A percentile compares a stretch with the other conserved stretches of the same genome.
These are phyloP conservation scores for Misopates orontium DNA, from an alignment of 257 asterid genomes.

Conservation along the genomic window DNA sequence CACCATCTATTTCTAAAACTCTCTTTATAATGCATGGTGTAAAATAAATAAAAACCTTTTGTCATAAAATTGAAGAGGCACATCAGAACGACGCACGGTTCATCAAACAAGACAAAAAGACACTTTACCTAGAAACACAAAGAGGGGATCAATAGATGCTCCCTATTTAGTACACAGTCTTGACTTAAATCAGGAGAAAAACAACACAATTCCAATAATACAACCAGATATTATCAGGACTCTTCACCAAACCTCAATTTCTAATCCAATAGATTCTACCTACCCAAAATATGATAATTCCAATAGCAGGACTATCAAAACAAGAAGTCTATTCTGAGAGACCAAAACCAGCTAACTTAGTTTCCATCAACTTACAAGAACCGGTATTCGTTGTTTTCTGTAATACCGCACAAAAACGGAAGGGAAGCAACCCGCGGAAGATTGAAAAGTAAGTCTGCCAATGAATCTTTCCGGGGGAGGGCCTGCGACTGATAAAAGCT, in stretches of 20 bases:
- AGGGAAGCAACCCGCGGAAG: conserved; percentile 81
- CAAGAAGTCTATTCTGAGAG: background rate
- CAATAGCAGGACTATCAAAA: background rate
- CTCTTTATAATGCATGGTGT: no score
- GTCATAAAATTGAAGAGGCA: no score
- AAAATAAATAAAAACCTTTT: no score
- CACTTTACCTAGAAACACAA: background rate
- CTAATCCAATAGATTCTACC: conserved; percentile 29
- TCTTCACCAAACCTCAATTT: conserved; percentile 30
- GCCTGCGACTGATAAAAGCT: conserved; percentile 33
- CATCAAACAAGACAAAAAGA: no score
- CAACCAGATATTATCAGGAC: conserved; percentile 3
- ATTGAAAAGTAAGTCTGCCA: conserved; percentile 56
- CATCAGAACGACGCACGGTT: no score
- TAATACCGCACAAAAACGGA: conserved; percentile 48
- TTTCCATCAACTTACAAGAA: conserved; percentile 5
- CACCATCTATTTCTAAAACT: no score
- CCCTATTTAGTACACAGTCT: background rate
- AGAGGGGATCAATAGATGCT: background rate
- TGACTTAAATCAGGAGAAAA: background rate
- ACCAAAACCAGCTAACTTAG: conserved; percentile 26
- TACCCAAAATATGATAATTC: background rate
- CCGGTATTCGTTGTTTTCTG: conserved; percentile 51
- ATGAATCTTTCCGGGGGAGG: conserved; percentile 65
- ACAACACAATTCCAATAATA: background rate